Evolutionary conservation across 2,329 filamentous ascomycete species (phyloP), one percentile per base, ranked within the genome.

Genomic region (Microdochium paspali): DNA sequence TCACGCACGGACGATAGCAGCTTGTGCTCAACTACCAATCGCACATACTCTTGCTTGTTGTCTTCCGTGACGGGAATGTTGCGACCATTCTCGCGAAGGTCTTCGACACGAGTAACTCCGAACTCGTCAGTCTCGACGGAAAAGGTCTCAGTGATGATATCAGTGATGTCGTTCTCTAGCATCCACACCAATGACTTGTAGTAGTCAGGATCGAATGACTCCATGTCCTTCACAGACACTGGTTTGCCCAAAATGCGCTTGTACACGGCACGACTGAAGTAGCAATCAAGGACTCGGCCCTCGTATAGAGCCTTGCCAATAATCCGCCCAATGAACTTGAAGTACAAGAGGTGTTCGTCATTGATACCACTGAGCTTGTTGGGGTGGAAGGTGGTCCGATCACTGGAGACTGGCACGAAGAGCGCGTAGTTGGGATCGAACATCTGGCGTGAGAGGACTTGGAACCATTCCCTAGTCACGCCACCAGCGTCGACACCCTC

Each of bases 121-220:
- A 98, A 98, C 60, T 86, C 88, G 58, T 97, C 90, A 50, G 93
- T 86, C 62, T 96, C 90, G 24, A 95, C 82, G 10, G 90, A 93
- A 64, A 98, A 97, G 1, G 88, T 95, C 69, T 98, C 91, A 2
- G 88, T 93, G 58, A 97, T 93, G 60, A 97, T 90, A 60, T 97
- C 93, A 4, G 90, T 95, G 57, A 98, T 98, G 62, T 98, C 91
- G 59, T 98, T 97, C 63, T 95, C 88, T 49, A 97, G 76, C 83
- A 98, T 97, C 94, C 94, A 98, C 51, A 93, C 82, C 21, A 98
- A 77, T 13, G 91, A 97, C 67, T 97, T 98, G 80, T 97, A 96
- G 71, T 98, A 98, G 60, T 98, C 91, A 3, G 95, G 84, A 64
- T 98, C 93, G 51, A 98, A 86, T 21, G 90, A 96, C 67, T 98